phyloP scores from a whole-genome alignment of 148 eudicot species.

The Rhododendron vialii region DNA sequence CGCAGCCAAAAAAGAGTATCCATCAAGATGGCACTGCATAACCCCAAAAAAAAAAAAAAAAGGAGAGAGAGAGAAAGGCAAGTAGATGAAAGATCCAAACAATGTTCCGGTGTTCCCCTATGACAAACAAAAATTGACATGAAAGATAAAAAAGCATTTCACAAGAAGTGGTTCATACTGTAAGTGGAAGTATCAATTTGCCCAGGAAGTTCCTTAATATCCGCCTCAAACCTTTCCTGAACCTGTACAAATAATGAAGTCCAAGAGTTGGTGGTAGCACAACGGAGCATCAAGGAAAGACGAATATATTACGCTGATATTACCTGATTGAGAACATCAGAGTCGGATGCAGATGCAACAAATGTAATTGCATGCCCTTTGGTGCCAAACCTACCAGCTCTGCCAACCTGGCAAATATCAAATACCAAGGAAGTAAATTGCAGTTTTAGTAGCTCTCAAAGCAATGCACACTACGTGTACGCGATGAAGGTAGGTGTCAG shows the following conservation, averaged over 20 bases:
- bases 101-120: not conserved
- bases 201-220: conserved; percentile 93
- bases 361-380: conserved; percentile 94
- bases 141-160: not conserved
- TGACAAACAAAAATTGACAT: not conserved
- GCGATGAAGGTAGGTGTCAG: conserved; percentile 88
- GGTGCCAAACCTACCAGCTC: conserved; percentile 96
- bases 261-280: not conserved
- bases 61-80: too few relatives aligned
- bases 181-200: conserved; percentile 94
- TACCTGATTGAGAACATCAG: conserved; percentile 86
- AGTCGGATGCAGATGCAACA: conserved; percentile 80
- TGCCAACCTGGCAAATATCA: conserved; percentile 55
- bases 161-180: conserved; percentile 42
- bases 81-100: not conserved
- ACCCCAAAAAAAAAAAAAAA: not conserved
- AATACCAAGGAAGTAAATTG: not conserved
- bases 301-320: not conserved
- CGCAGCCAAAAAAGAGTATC: not conserved
- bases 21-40: conserved; percentile 40
- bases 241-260: conserved; percentile 26
- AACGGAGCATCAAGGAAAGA: not conserved
- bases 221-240: conserved; percentile 86
- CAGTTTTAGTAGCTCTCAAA: not conserved
- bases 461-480: conserved; percentile 18